Evolutionary conservation across 192 early-diverging fungal genomes (phyloP).

Genomic region (Backusella circina): DNA sequence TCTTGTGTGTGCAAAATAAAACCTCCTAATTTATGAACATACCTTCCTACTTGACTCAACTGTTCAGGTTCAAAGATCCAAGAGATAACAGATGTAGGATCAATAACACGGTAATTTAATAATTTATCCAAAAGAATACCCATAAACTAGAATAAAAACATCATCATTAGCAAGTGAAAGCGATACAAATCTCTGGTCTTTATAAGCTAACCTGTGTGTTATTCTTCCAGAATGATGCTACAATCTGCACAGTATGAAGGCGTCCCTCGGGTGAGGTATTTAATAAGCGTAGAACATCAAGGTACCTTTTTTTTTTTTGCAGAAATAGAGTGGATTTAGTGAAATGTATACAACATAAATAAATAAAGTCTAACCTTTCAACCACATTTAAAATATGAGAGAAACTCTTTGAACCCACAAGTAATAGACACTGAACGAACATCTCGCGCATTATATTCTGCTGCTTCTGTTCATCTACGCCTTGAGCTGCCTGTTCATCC

Average conservation of each 20-base stretch:
- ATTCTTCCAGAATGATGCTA: slow-evolving; percentile 82
- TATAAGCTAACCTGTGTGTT: slow-evolving; percentile 63
- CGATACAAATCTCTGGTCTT: too few species aligned
- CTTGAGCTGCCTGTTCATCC: slow-evolving; percentile 30
- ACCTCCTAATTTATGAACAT: background rate
- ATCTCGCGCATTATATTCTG: slow-evolving; percentile 62
- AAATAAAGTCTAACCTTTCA: slow-evolving; percentile 61
- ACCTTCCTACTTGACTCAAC: slow-evolving; percentile 39
- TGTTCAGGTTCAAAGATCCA: slow-evolving; percentile 70
- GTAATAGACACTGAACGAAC: slow-evolving; percentile 81
- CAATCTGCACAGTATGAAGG: slow-evolving; percentile 70
- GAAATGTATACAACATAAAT: too few species aligned
- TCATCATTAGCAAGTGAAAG: background rate
- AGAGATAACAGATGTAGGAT: slow-evolving; percentile 74
- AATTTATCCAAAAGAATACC: slow-evolving; percentile 93
- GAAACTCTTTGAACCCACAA: slow-evolving; percentile 91
- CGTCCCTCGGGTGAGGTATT: slow-evolving; percentile 62
- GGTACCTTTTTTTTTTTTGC: slow-evolving; percentile 44
- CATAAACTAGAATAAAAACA: slow-evolving; percentile 55
- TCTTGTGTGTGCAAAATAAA: too few species aligned
- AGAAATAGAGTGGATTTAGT: background rate
- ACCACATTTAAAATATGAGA: slow-evolving; percentile 90
- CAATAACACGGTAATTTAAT: slow-evolving; percentile 91
- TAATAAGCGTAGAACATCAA: slow-evolving; percentile 55
- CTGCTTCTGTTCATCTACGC: slow-evolving; percentile 30